Conservation (phyloP, 1,284 basidiomycete species). For the Testicularia cyperi region DNA sequence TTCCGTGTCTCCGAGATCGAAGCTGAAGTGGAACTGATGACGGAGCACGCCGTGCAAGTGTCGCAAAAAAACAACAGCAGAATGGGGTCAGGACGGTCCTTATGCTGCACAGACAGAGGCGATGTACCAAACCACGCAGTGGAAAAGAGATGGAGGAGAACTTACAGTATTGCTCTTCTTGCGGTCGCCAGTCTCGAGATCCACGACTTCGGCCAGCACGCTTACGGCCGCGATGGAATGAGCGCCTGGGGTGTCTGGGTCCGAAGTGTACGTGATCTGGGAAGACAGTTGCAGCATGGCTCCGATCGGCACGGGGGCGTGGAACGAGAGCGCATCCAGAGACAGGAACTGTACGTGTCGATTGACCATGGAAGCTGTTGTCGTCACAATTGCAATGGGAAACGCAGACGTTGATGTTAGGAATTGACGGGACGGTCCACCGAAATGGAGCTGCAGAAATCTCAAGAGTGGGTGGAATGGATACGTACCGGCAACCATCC, state of each 20-base stretch:
- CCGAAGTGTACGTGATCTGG: constrained; percentile 45
- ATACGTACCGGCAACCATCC: constrained; percentile 50
- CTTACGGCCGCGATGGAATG: constrained; percentile 37
- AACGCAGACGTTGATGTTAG: too few species aligned
- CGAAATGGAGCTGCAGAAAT: too few species aligned
- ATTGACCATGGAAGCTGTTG: constrained; percentile 45
- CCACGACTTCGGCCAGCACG: constrained; percentile 48
- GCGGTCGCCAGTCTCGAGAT: constrained; percentile 38
- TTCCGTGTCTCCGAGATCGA: constrained; percentile 35
- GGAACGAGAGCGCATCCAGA: constrained; percentile 55
- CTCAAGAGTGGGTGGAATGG: background rate
- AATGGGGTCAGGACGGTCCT: too few species aligned
- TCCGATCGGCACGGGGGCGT: constrained; percentile 52
- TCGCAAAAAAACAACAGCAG: background rate
- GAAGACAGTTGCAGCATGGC: constrained; percentile 48
- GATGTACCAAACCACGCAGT: too few species aligned
- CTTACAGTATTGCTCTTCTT: constrained; percentile 45
- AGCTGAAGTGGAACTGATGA: constrained; percentile 55
- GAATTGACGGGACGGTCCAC: too few species aligned
- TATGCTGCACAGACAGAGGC: too few species aligned
- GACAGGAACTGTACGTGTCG: constrained; percentile 59
- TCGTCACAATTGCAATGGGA: background rate
- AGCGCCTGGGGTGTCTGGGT: constrained; percentile 5
- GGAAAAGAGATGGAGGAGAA: background rate
- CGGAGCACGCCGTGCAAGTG: too few species aligned